Evolutionary conservation across 2,329 filamentous ascomycete species (phyloP), one percentile per base, ranked within the genome.

Genomic region (Alternaria sp.): DNA sequence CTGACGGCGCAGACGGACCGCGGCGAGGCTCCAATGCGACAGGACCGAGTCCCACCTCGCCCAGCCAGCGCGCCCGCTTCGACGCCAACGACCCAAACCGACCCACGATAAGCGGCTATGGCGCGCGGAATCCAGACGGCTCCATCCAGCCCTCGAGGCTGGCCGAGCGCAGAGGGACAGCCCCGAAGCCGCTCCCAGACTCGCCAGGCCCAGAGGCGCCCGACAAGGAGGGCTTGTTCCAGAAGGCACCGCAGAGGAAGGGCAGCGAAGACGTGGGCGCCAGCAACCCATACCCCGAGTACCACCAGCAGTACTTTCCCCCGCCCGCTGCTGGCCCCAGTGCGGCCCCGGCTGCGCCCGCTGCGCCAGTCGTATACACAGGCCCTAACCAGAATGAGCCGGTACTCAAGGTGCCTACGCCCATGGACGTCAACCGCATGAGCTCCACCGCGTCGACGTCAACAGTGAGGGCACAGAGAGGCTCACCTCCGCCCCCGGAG

Each of bases 401-500:
- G 43, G 80, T 80, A 25, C 77, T 89, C 59, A 83, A 84, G 52
- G 83, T 87, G 28, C 83, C 85, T 15, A 85, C 85, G 59, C 83
- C 84, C 10, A 80, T 77, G 26, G 84, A 86, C 2, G 84, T 90
- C 65, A 89, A 89, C 70, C 84, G 89, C 30, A 82, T 90, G 66
- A 88, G 86, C 73, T 97, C 95, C 3, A 97, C 93, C 8, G 93
- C 95, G 13, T 98, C 96, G 0, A 97, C 90, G 12, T 97, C 94
- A 3, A 99, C 96, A 1, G 97, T 95, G 3, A 89, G 92, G 68
- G 96, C 96, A 19, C 94, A 92, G 75, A 88, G 96, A 71, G 96
- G 96, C 46, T 98, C 95, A 26, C 96, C 96, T 6, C 95, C 96
- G 5, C 96, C 96, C 1, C 96, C 96, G 9, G 95, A 98, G 79